Evolutionary conservation across 176 grass and related monocot genomes (phyloP).

Genomic region (Ampelocalamus luodianensis): DNA sequence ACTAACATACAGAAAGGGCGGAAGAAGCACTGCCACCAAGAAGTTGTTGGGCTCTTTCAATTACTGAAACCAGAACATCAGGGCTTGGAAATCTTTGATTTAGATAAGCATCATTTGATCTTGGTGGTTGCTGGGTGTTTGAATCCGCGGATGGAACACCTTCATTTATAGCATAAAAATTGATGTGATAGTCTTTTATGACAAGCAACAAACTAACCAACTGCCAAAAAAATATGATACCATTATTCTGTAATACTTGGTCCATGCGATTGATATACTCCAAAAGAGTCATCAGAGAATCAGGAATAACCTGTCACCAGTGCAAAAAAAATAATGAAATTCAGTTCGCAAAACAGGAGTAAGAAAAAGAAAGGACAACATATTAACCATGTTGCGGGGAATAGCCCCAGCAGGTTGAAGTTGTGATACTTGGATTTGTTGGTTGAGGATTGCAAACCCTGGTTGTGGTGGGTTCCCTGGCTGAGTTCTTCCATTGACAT

Average conservation of each 20-base stretch:
- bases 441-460: constrained; percentile 69
- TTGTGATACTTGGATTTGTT: constrained; percentile 74
- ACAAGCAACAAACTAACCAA: constrained; percentile 36
- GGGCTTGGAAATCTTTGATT: constrained; percentile 68
- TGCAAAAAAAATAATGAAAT: constrained; percentile 23
- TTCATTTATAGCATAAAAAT: constrained; percentile 47
- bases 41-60: constrained; percentile 72
- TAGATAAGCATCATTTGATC: constrained; percentile 48
- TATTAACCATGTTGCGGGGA: constrained; percentile 60
- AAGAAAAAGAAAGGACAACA: neutral
- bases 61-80: constrained; percentile 75
- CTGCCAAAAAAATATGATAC: constrained; percentile 47
- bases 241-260: constrained; percentile 65
- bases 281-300: constrained; percentile 74
- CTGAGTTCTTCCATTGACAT: constrained; percentile 60
- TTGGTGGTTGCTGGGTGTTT: constrained; percentile 50
- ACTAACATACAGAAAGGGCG: constrained; percentile 78
- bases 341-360: constrained; percentile 17
- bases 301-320: constrained; percentile 71
- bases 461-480: constrained; percentile 54
- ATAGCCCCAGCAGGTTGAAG: constrained; percentile 52
- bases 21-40: constrained; percentile 67
- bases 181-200: constrained; percentile 24
- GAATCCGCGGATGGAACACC: constrained; percentile 53
- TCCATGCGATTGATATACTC: constrained; percentile 86